Base-by-base conservation (phyloP, 1,284 basidiomycete species). In the Polyporus tsugae region DNA sequence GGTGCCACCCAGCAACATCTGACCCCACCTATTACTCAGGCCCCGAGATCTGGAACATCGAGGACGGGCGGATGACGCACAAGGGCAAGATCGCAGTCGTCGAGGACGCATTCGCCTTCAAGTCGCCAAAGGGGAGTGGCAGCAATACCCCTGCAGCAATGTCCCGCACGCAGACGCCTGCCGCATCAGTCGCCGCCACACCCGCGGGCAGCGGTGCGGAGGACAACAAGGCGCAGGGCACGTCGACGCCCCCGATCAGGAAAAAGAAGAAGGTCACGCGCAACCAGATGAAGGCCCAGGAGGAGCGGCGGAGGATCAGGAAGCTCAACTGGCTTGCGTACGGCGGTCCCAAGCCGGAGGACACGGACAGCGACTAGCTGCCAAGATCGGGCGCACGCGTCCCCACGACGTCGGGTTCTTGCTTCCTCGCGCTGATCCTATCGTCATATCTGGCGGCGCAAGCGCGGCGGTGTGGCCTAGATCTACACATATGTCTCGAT, bases 241-340 rank as follows among this genome's bases (percentile, higher is more conserved):
- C 78, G 35, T 72, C 77, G 7, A 83, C 83, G 58, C 82, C 82
- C 44, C 79, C 85, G 35, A 77, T 85, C 65, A 92, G 85, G 83
- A 96, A 93, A 85, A 96, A 96, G 86, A 98, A 97, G 87, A 97
- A 96, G 83, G 62, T 87, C 80, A 97, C 96, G 9, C 87, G 96
- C 70, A 98, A 98, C 82, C 95, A 97, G 80, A 59, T 92, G 73
- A 98, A 98, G 82, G 95, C 88, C 9, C 91, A 90, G 80, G 95
- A 95, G 80, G 95, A 96, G 81, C 85, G 95, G 69, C 84, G 94
- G 77, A 85, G 90, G 72, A 78, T 91, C 76, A 85, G 95, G 74
- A 96, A 96, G 82, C 78, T 97, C 70, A 85, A 88, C 70, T 98
- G 95, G 95, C 83, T 98, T 69, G 89, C 87, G 25, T 89, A 88